Conservation (phyloP, 2,329 filamentous ascomycete genomes). For the Aspergillus sclerotialis region DNA sequence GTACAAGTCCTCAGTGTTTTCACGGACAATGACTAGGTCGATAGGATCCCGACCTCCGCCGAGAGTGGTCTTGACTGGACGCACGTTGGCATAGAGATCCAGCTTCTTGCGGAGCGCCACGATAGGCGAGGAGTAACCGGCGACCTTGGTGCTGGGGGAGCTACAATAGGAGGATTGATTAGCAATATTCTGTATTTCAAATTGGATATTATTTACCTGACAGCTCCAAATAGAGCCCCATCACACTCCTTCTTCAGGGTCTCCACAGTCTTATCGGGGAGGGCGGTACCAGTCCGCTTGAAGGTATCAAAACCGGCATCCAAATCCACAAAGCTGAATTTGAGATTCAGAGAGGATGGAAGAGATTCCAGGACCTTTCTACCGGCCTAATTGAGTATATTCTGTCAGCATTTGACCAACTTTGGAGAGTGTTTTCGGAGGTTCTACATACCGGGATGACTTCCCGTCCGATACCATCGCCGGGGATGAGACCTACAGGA, state of each 20-base stretch:
- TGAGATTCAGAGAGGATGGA: slow-evolving; percentile 79
- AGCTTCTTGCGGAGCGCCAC: slow-evolving; percentile 93
- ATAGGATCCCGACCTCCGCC: slow-evolving; percentile 53
- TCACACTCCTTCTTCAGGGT: slow-evolving; percentile 87
- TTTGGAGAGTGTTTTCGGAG: slow-evolving; percentile 1
- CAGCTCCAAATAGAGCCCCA: slow-evolving; percentile 91
- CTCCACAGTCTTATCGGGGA: slow-evolving; percentile 86
- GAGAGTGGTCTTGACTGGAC: slow-evolving; percentile 80
- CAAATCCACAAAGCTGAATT: slow-evolving; percentile 90
- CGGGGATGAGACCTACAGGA: slow-evolving; percentile 77
- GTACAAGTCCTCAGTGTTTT: slow-evolving; percentile 98
- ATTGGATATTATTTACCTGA: slow-evolving; percentile 48
- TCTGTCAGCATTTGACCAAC: slow-evolving; percentile 7
- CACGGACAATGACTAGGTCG: slow-evolving; percentile 95
- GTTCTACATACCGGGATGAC: slow-evolving; percentile 67
- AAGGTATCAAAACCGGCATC: slow-evolving; percentile 92
- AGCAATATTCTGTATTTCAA: not conserved
- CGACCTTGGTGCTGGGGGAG: slow-evolving; percentile 81
- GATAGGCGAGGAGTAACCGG: slow-evolving; percentile 94
- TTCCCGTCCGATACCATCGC: slow-evolving; percentile 96
- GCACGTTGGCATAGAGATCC: slow-evolving; percentile 93
- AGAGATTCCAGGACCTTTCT: slow-evolving; percentile 88
- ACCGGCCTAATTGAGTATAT: slow-evolving; percentile 50
- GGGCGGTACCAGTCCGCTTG: slow-evolving; percentile 76
- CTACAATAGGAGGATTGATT: slow-evolving; percentile 26